Percentiles rank a stretch among this genome's conserved stretches.
Evolutionary conservation across 208 protist species (phyloP).

Genomic region (Porcisia deanei): DNA sequence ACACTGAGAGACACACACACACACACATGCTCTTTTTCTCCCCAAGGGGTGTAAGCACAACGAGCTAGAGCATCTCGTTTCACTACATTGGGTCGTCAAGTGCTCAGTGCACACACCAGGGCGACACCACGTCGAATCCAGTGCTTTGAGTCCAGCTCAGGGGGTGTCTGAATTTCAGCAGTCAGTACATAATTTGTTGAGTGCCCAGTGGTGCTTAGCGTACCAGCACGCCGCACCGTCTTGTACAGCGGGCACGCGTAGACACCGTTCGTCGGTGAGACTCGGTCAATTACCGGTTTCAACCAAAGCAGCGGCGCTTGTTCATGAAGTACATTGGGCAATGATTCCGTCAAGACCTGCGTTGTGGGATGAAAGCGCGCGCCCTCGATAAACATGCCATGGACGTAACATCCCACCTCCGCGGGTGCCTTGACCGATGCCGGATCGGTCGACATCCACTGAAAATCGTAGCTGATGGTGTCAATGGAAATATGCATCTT

Average conservation of each 20-base stretch:
- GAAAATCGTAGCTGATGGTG: conserved; percentile 93
- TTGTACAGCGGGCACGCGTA: conserved; percentile 95
- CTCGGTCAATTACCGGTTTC: conserved; percentile 77
- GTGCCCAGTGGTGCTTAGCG: conserved; percentile 97
- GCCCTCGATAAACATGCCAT: conserved; percentile 96
- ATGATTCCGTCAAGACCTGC: conserved; percentile 82
- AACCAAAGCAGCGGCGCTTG: conserved; percentile 94
- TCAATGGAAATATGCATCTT: conserved; percentile 94
- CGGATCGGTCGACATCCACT: conserved; percentile 61
- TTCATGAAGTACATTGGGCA: conserved; percentile 94
- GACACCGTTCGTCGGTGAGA: conserved; percentile 47
- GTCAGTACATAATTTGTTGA: conserved; percentile 98
- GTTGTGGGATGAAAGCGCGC: conserved; percentile 76
- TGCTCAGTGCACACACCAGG: conserved; percentile 80
- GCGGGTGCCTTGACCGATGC: conserved; percentile 47
- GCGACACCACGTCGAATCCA: conserved; percentile 96
- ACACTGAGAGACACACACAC: background rate
- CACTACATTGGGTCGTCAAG: conserved; percentile 21
- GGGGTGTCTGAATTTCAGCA: conserved; percentile 94
- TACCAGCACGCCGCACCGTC: conserved; percentile 94
- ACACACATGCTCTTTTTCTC: background rate
- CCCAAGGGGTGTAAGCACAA: background rate
- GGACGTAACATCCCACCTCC: conserved; percentile 92
- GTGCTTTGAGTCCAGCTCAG: conserved; percentile 82
- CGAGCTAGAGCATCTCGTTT: background rate